phyloP scores from a whole-genome alignment of 768 basidiomycete genomes.

The Fomitopsis pulvina region DNA sequence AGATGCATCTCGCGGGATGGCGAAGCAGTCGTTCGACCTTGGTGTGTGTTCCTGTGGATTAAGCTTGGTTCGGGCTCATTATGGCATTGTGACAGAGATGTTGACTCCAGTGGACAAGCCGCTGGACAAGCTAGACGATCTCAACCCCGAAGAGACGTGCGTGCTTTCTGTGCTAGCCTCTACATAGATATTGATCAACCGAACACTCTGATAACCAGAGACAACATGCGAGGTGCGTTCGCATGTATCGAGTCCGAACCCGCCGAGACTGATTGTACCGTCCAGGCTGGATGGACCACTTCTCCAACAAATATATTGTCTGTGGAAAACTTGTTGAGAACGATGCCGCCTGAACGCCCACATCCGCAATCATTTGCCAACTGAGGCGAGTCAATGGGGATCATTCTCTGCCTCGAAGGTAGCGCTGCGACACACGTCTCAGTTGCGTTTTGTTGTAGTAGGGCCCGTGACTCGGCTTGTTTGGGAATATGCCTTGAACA shows the following conservation, averaged over 20 bases:
- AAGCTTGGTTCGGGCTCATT: slow-evolving; percentile 1
- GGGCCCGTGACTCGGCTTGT: no score
- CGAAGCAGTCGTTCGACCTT: slow-evolving; percentile 92
- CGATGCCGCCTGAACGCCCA: slow-evolving; percentile 32
- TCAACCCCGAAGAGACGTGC: slow-evolving; percentile 78
- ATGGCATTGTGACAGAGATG: slow-evolving; percentile 54
- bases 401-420: no score
- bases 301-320: slow-evolving; percentile 86
- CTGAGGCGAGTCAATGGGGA: no score
- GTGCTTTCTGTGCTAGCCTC: slow-evolving; percentile 23
- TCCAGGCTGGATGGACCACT: slow-evolving; percentile 90
- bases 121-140: slow-evolving; percentile 75
- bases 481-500: no score
- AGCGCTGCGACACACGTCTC: no score
- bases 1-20: slow-evolving; percentile 95
- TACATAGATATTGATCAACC: not conserved
- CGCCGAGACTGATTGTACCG: slow-evolving; percentile 1
- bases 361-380: no score
- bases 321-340: slow-evolving; percentile 88
- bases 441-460: no score
- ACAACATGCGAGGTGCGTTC: slow-evolving; percentile 82
- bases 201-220: slow-evolving; percentile 37
- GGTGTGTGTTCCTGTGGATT: slow-evolving; percentile 44
- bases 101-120: slow-evolving; percentile 83
- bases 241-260: not conserved